A percentile compares a stretch with the other conserved stretches of the same genome.
Evolutionary conservation across 2,329 filamentous ascomycete genomes (phyloP).

Genomic region (Fulvia fulva): DNA sequence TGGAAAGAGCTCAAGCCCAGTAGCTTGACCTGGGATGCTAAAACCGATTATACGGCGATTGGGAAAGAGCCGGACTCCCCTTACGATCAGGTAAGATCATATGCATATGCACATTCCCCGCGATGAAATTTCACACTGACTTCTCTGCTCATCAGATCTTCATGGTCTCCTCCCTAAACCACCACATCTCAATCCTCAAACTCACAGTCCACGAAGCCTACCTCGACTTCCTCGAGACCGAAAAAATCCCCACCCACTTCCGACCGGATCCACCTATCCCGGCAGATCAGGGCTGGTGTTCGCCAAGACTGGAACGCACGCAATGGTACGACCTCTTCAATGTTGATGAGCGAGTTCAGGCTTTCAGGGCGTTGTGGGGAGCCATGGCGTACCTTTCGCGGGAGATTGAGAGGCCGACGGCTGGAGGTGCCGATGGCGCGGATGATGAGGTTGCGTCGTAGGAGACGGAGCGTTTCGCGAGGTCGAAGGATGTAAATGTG

Average conservation of each 20-base stretch:
- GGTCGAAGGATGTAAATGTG: neutral
- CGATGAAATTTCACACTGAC: neutral
- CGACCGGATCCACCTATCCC: conserved; percentile 26
- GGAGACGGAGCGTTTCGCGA: neutral
- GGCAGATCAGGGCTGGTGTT: conserved; percentile 42
- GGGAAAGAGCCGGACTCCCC: conserved; percentile 44
- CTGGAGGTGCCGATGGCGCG: neutral
- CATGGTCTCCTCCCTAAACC: conserved; percentile 59
- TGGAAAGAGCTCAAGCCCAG: conserved; percentile 52
- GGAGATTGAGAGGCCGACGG: neutral
- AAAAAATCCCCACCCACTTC: conserved; percentile 32
- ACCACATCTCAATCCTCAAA: conserved; percentile 58
- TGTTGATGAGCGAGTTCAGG: conserved; percentile 51
- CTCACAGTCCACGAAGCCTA: conserved; percentile 56
- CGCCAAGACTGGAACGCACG: conserved; percentile 52
- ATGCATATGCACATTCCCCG: neutral
- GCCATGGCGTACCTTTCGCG: conserved; percentile 51
- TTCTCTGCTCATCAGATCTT: conserved; percentile 52
- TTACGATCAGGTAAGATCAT: conserved; percentile 46
- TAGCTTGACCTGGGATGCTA: conserved; percentile 53
- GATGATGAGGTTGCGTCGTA: neutral
- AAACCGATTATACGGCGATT: conserved; percentile 53
- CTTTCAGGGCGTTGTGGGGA: conserved; percentile 55
- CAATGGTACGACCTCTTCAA: conserved; percentile 58
- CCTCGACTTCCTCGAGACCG: conserved; percentile 51